Conservation (phyloP, 2,329 filamentous ascomycete species). For the Xylariaceae sp. region DNA sequence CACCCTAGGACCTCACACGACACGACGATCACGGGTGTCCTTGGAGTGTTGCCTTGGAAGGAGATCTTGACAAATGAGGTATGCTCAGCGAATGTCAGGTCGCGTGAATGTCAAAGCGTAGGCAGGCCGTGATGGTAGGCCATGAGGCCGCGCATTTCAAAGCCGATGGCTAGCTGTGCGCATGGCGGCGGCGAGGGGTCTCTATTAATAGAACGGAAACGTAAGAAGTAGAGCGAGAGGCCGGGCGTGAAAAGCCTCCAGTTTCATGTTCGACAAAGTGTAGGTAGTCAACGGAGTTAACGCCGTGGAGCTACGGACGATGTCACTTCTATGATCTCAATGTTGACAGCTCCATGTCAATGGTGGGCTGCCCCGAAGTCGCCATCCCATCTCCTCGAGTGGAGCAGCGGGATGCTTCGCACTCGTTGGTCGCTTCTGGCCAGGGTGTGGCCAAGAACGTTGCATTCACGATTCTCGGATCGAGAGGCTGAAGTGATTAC, state of each 20-base stretch:
- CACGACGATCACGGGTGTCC: background rate
- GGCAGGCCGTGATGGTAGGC: no score
- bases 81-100: background rate
- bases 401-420: slow-evolving; percentile 1
- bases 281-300: background rate
- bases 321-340: background rate
- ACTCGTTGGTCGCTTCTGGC: background rate
- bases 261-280: slow-evolving; percentile 12
- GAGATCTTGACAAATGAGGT: background rate
- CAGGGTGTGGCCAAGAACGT: slow-evolving; percentile 2
- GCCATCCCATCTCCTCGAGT: background rate
- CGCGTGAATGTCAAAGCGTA: background rate
- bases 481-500: slow-evolving; percentile 5
- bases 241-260: slow-evolving; percentile 3
- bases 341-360: background rate
- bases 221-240: background rate
- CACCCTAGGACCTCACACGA: background rate
- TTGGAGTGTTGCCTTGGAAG: background rate
- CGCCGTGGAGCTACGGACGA: background rate
- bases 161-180: background rate
- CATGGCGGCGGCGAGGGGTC: slow-evolving; percentile 4
- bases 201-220: slow-evolving; percentile 19
- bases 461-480: background rate
- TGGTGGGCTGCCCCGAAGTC: background rate
- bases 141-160: background rate